Evolutionary conservation across 225 moss, liverwort and hornwort genomes (phyloP).

Genomic region (Climacium dendroides): DNA sequence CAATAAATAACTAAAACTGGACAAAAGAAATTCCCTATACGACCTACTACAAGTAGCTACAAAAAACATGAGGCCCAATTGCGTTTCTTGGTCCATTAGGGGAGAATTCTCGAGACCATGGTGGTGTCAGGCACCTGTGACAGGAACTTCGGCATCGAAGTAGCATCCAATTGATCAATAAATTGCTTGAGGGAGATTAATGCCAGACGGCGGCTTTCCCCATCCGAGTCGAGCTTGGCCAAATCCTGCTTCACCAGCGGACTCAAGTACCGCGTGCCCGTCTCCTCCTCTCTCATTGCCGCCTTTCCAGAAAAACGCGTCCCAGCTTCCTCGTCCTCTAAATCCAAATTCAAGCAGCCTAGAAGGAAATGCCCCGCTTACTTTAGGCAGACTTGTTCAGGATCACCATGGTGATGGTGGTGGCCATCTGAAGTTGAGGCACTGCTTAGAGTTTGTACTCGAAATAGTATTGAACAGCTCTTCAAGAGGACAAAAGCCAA

Average conservation of each 20-base stretch:
- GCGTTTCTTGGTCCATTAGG: neutral
- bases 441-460: neutral
- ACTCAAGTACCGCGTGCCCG: constrained; percentile 36
- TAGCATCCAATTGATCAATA: constrained; percentile 64
- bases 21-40: neutral
- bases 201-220: constrained; percentile 61
- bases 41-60: no score
- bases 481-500: neutral
- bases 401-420: neutral
- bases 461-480: neutral
- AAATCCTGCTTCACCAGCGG: constrained; percentile 71
- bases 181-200: constrained; percentile 56
- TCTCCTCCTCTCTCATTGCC: constrained; percentile 71
- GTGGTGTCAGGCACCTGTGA: constrained; percentile 38
- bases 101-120: neutral
- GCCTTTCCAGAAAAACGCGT: neutral
- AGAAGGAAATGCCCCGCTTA: neutral
- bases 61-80: neutral
- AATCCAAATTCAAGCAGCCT: neutral
- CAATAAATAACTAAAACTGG: neutral
- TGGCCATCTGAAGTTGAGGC: constrained; percentile 4
- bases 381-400: neutral
- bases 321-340: neutral
- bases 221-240: constrained; percentile 55
- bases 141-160: constrained; percentile 68